A percentile compares a stretch with the other conserved stretches of the same genome.
These are phyloP conservation scores for Parasarocladium wereldwijsianum DNA, from an alignment of 2,329 filamentous ascomycete genomes.

Conservation along the genomic window DNA sequence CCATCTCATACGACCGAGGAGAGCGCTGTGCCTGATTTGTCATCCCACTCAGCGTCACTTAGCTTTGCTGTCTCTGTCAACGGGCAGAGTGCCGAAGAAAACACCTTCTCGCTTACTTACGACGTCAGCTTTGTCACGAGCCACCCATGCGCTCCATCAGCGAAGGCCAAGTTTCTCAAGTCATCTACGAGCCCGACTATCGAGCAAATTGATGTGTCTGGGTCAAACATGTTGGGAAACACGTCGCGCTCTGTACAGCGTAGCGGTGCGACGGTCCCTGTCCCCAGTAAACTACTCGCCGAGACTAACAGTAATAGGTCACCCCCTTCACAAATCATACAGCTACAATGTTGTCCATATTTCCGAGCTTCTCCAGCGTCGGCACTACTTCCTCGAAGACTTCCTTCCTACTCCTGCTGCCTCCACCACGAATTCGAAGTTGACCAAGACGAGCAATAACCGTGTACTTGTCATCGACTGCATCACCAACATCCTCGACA, in stretches of 20 bases:
- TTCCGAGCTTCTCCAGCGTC: constrained; percentile 35
- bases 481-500: constrained; percentile 35
- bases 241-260: constrained; percentile 30
- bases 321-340: constrained; percentile 49
- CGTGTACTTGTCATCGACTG: constrained; percentile 48
- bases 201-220: constrained; percentile 38
- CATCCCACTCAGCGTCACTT: constrained; percentile 19
- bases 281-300: not conserved
- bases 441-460: constrained; percentile 10
- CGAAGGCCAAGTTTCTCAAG: constrained; percentile 40
- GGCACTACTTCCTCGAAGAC: constrained; percentile 29
- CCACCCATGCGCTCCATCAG: constrained; percentile 46
- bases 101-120: constrained; percentile 32
- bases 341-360: constrained; percentile 46
- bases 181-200: constrained; percentile 45
- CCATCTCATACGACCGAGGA: constrained; percentile 21
- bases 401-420: constrained; percentile 22
- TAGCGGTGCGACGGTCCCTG: constrained; percentile 23
- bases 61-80: constrained; percentile 21
- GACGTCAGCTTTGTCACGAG: constrained; percentile 53
- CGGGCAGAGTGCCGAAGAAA: constrained; percentile 24
- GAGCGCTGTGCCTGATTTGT: constrained; percentile 17
- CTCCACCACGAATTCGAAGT: constrained; percentile 1
- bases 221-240: constrained; percentile 25
- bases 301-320: constrained; percentile 25